Evolutionary conservation across 2,329 filamentous ascomycete genomes (phyloP).

Genomic region (Talaromyces amestolkiae): DNA sequence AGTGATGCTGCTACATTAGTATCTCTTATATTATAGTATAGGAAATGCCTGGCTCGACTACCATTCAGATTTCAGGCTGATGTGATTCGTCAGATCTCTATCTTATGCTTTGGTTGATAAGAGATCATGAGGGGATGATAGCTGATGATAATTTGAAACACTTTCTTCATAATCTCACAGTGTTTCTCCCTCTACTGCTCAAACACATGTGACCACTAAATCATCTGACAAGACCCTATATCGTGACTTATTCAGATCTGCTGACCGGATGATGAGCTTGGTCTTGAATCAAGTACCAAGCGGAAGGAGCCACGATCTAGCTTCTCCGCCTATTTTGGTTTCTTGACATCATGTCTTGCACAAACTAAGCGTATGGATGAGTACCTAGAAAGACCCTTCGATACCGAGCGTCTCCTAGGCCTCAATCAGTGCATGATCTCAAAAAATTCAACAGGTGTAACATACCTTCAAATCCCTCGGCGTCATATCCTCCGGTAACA

Average conservation of each 20-base stretch:
- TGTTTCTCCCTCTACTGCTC: too few relatives aligned
- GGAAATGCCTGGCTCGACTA: background rate
- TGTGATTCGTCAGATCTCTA: background rate
- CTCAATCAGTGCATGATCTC: background rate
- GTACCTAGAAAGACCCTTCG: constrained; percentile 13
- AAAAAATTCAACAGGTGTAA: background rate
- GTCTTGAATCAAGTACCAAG: background rate
- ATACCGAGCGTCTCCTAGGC: constrained; percentile 16
- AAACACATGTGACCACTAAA: background rate
- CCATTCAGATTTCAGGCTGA: background rate
- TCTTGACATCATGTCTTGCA: background rate
- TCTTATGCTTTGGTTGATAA: background rate
- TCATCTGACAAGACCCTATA: background rate
- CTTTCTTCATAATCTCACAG: background rate
- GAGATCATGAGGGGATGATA: background rate
- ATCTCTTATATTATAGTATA: background rate
- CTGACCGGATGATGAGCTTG: constrained; percentile 2
- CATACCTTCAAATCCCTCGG: constrained; percentile 50
- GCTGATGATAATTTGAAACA: background rate
- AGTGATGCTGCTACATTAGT: background rate
- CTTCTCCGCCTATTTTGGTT: background rate
- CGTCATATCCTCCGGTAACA: constrained; percentile 47
- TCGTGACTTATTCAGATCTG: constrained; percentile 1
- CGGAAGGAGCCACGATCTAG: background rate
- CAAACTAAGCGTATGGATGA: too few relatives aligned